Evolutionary conservation across 805 yeast genomes (phyloP).

Genomic region (Yarrowia sp.): DNA sequence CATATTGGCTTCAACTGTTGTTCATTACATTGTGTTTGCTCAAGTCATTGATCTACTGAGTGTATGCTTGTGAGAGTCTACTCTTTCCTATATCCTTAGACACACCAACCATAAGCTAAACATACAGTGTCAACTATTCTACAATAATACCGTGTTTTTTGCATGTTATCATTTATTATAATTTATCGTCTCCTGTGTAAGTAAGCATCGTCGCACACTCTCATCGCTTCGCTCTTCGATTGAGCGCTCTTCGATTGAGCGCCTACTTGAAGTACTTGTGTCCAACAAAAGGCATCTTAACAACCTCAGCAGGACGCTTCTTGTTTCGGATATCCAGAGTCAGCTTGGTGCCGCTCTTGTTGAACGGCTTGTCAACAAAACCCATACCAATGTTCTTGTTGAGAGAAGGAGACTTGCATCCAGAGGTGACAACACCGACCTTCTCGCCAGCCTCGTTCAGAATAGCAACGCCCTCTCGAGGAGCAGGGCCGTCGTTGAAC

Average conservation of each 20-base stretch:
- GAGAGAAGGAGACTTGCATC: conserved; percentile 64
- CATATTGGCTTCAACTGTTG: no score
- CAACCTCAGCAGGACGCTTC: conserved; percentile 67
- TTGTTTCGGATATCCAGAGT: conserved; percentile 82
- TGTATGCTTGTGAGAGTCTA: no score
- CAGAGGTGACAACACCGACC: conserved; percentile 61
- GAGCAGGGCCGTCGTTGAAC: conserved; percentile 80
- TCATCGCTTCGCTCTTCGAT: neutral
- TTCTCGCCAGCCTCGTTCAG: conserved; percentile 54
- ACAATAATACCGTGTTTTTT: no score
- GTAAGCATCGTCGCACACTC: no score
- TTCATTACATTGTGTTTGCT: no score
- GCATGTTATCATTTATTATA: neutral
- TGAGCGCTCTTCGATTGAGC: neutral
- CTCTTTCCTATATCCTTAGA: no score
- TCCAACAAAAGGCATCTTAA: conserved; percentile 81
- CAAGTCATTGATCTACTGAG: no score
- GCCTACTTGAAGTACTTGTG: conserved; percentile 52
- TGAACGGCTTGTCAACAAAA: conserved; percentile 66
- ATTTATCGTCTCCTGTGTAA: neutral
- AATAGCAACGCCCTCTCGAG: conserved; percentile 74
- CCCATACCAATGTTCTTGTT: conserved; percentile 89
- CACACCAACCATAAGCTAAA: no score
- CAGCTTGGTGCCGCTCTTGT: conserved; percentile 72
- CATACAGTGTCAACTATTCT: no score